Base-by-base conservation (phyloP, 208 protist species). In the Crithidia expoeki region DNA sequence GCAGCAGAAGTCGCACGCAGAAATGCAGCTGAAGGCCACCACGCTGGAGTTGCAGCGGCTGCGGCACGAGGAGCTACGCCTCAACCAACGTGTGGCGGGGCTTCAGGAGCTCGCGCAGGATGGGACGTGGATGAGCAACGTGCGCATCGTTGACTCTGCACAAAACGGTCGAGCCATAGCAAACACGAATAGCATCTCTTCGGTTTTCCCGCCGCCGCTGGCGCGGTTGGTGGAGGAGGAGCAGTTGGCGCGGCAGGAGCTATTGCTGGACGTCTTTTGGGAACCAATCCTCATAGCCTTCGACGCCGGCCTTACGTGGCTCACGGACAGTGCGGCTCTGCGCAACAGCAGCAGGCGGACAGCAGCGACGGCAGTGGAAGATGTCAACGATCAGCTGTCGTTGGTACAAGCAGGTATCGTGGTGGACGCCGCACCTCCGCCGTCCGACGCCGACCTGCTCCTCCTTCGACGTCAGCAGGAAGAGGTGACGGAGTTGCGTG, bases 221-320 rank as follows among this genome's bases (percentile, higher is more conserved):
- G 21, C 42, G 52, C 53, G 68, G 58, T 38, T 79, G 30, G 53
- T 70, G 63, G 57, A 50, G 60, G 76, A 86, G 52, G 88, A 96
- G 64, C 50, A 70, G 58, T 12, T 60, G 36, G 80, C 77, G 27
- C 87, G 92, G 4, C 80, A 93, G 50, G 72, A 42, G 30, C 72
- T 96, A 28, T 68, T 92, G 57, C 71, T 75, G 34, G 76, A 89
- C n/a, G 64, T 93, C 55, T 86, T 93, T 69, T 94, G 85, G 86
- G 84, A 90, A 9, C 92, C 92, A 6, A 86, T 96, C 56, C 79
- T 79, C 58, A 89, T 94, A 34, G 92, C 92, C 65, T 90, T 94
- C 52, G 92, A 96, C 74, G 92, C 92, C 11, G 92, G 92, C 30
- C 67, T 94, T 28, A 89, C 88, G 52, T 96, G 92, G 89, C 47